Conservation (phyloP, 208 protist genomes). For the Trypanosoma melophagium region DNA sequence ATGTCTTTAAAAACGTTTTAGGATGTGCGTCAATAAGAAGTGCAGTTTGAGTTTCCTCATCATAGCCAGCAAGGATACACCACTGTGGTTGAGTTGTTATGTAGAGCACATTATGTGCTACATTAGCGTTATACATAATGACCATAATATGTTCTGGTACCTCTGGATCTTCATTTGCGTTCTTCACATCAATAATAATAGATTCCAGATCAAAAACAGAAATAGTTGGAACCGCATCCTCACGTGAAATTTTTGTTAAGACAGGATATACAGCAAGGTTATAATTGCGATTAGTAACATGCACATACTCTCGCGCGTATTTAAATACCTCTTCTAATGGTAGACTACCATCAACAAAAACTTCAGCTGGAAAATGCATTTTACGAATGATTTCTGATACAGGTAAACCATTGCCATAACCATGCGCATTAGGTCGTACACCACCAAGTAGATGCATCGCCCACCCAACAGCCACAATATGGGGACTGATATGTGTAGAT, state of each 20-base stretch:
- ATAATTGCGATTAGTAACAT: constrained; percentile 40
- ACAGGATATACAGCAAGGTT: constrained; percentile 75
- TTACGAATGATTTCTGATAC: constrained; percentile 81
- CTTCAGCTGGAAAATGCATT: constrained; percentile 68
- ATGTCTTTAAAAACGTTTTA: constrained; percentile 83
- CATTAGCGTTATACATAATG: constrained; percentile 88
- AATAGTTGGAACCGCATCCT: constrained; percentile 87
- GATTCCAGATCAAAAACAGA: constrained; percentile 87
- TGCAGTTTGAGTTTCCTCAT: constrained; percentile 81
- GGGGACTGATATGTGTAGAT: constrained; percentile 75
- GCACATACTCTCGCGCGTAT: constrained; percentile 73
- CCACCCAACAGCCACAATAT: constrained; percentile 87
- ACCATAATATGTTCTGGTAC: constrained; percentile 77
- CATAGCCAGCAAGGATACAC: constrained; percentile 85
- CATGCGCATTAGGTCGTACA: constrained; percentile 57
- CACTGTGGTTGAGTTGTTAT: constrained; percentile 75
- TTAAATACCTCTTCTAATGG: constrained; percentile 83
- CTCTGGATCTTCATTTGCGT: constrained; percentile 74
- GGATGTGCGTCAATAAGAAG: constrained; percentile 83
- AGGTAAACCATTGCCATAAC: constrained; percentile 81
- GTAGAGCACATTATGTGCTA: constrained; percentile 88
- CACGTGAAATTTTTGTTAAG: constrained; percentile 80
- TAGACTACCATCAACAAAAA: constrained; percentile 75
- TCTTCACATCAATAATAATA: constrained; percentile 75
- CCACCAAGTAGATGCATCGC: constrained; percentile 85